Percentiles rank a stretch among this genome's conserved stretches.
These are phyloP conservation scores for Tetraselmis chui DNA, from an alignment of 139 green algal genomes.

Conservation along the genomic window DNA sequence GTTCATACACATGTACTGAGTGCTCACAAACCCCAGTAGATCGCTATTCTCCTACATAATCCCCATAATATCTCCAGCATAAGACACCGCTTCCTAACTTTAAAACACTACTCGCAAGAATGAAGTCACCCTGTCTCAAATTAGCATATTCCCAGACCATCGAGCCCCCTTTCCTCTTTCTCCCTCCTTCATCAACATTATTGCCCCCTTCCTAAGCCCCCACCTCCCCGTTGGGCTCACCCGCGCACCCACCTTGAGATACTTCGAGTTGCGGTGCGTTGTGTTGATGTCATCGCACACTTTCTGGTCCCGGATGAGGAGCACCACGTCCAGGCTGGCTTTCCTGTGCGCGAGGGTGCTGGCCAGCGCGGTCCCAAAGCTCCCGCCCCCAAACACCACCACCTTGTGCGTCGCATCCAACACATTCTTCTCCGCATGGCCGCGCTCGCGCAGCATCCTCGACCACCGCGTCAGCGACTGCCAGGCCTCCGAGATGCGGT, in stretches of 20 bases:
- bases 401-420: constrained; percentile 61
- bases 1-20: too few species aligned
- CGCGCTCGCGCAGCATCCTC: not conserved
- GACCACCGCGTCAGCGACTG: not conserved
- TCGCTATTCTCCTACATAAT: too few species aligned
- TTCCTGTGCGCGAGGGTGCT: constrained; percentile 77
- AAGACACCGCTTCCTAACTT: too few species aligned
- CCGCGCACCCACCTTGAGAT: constrained; percentile 70
- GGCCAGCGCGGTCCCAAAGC: constrained; percentile 94
- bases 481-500: not conserved
- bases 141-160: too few species aligned
- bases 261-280: constrained; percentile 76
- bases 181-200: too few species aligned
- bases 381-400: constrained; percentile 90
- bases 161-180: too few species aligned
- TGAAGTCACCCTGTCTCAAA: too few species aligned
- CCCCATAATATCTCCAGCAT: too few species aligned
- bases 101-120: too few species aligned
- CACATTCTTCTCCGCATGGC: not conserved
- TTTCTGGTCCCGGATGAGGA: constrained; percentile 77
- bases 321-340: constrained; percentile 44
- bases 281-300: constrained; percentile 83
- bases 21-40: too few species aligned
- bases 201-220: too few species aligned
- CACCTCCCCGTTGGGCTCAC: too few species aligned